Base-by-base conservation (phyloP, 768 basidiomycete genomes). In the Boletus sensibilis region DNA sequence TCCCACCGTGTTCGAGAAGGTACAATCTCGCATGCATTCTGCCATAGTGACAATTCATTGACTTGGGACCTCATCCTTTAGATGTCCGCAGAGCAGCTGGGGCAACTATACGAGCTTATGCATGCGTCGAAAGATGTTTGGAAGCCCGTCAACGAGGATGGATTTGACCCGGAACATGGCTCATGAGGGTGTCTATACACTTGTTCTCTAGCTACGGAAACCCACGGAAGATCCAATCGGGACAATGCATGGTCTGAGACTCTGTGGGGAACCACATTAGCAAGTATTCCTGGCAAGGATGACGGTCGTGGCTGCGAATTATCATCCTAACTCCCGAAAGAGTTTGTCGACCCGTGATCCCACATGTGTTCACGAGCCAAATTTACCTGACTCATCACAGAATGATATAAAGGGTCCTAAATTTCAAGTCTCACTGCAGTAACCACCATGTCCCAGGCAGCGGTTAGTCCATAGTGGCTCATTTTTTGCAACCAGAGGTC, bases 61-160 rank as follows among this genome's bases (percentile, higher is more conserved):
- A 35, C 46, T 39, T 23, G 27, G 5, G 31, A 37, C 14, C 47
- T 53, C 21, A 34, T 52, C 27, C 16, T 52, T 48, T 55, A 94
- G 92, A 88, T 95, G 85, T 94, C 93, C 20, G 72, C 78, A 33
- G 93, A 96, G 68, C 96, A 99, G 69, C 77, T 98, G 5, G 91
- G 91, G 1, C 96, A 98, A 71, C 73, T 99, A 40, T 93, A 97
- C 68, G 94, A 98, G 68, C 80, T 99, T 58, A 94, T 96, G 92
- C 87, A 91, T 59, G 90, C 87, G 3, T 87, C 93, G 0, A 92
- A 90, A 67, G 88, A 88, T 58, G 79, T 96, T 33, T 96, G 91
- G 92, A 94, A 87, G 66, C 79, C 85, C 21, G 69, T 76, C 43
- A 27, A 25, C 7, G 55, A 68, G 38, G 49, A 49, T 55, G 37